Evolutionary conservation across 2,329 filamentous ascomycete species (phyloP), one percentile per base, ranked within the genome.

Genomic region (Alternaria sp.): DNA sequence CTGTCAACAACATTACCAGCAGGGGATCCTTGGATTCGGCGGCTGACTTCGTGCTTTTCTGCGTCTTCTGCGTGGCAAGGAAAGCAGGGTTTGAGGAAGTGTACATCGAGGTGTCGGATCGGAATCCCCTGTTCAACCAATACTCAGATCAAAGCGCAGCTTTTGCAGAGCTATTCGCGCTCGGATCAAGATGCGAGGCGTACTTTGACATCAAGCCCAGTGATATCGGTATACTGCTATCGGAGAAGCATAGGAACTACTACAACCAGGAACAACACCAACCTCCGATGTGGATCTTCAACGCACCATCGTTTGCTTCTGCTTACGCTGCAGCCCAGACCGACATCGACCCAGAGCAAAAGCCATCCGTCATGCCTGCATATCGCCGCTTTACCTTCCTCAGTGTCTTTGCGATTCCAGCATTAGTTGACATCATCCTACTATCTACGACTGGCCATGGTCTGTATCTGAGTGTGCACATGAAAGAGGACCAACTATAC

Each of bases 91-190:
- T 89, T 46, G 87, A 89, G 62, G 87, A 90, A 62, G 85, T 90
- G 0, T 90, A 89, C 69, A 80, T 87, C 12, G 88, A 90, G 73
- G 86, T 88, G 1, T 87, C 86, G 0, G 88, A 90, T 69, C 82
- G 87, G 8, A 89, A 88, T 68, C 88, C 87, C 0, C 79, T 89
- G 10, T 88, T 88, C 74, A 86, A 88, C 57, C 82, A 85, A 19
- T 87, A 88, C 59, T 81, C 87, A 2, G 88, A 90, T 60, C 88
- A 90, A 73, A 87, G 88, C 13, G 88, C 87, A 30, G 87, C 87
- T 7, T 90, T 90, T 68, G 85, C 88, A 1, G 88, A 90, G 71
- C 84, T 88, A 0, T 90, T 88, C 76, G 88, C 87, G 0, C 79
- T 89, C 2, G 88, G 88, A 1, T 89, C 88, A 4, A 85, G 87